Conservation (phyloP, 106 monocot genomes). For the Dioscorea zingiberensis region DNA sequence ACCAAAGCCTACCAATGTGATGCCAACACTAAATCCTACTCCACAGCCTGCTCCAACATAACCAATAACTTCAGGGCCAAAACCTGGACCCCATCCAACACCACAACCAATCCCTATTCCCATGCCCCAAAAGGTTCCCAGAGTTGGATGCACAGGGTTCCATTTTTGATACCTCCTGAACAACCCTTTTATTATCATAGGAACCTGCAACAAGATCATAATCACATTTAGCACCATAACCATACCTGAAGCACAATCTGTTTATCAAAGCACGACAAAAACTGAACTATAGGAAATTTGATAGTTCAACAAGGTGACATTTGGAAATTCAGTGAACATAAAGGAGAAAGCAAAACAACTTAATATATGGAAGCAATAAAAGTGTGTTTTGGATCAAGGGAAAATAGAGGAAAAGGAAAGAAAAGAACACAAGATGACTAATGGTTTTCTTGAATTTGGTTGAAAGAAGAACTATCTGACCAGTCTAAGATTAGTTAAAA, state of each 20-base stretch:
- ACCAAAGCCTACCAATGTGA: constrained; percentile 68
- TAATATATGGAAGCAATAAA: too few relatives aligned
- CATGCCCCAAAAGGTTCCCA: constrained; percentile 94
- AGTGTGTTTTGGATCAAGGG: too few relatives aligned
- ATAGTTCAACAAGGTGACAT: too few relatives aligned
- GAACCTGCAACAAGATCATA: constrained; percentile 6
- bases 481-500: too few relatives aligned
- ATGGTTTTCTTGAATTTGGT: too few relatives aligned
- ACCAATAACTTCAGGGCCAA: constrained; percentile 88
- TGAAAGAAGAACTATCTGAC: too few relatives aligned
- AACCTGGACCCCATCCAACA: constrained; percentile 97
- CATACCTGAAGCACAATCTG: neutral
- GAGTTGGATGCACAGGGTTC: constrained; percentile 93
- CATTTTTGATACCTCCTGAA: constrained; percentile 82
- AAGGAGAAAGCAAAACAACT: too few relatives aligned
- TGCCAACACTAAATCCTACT: constrained; percentile 73
- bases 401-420: too few relatives aligned
- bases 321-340: too few relatives aligned
- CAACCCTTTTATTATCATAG: constrained; percentile 84
- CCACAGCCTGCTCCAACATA: constrained; percentile 95
- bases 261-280: neutral
- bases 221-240: neutral
- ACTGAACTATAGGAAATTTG: too few relatives aligned
- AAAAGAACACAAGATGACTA: too few relatives aligned
- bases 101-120: constrained; percentile 88